Percentiles rank a stretch among this genome's conserved stretches.
These are phyloP conservation scores for Clonostachys rhizophaga DNA, from an alignment of 2,329 filamentous ascomycete species.

Conservation along the genomic window DNA sequence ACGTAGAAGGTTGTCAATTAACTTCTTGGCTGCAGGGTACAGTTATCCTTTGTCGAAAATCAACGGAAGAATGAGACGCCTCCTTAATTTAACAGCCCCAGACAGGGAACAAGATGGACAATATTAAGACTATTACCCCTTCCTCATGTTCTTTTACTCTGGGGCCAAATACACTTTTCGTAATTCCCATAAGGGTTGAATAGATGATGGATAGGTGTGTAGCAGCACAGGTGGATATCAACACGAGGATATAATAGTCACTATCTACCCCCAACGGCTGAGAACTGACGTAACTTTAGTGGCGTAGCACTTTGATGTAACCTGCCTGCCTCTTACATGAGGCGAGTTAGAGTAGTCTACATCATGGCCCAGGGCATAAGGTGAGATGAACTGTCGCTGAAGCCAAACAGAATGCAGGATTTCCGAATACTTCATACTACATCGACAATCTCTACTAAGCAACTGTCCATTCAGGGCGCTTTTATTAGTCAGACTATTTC, in stretches of 20 bases:
- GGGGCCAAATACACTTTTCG: background rate
- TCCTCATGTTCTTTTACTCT: background rate
- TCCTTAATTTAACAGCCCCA: conserved; percentile 18
- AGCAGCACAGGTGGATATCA: background rate
- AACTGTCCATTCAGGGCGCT: too few relatives aligned
- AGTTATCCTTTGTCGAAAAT: conserved; percentile 24
- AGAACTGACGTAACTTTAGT: background rate
- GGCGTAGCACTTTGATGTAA: background rate
- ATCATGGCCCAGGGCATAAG: too few relatives aligned
- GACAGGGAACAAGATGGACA: background rate
- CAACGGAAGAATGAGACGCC: conserved; percentile 17
- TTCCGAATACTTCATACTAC: too few relatives aligned
- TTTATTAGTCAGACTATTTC: too few relatives aligned
- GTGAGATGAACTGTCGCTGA: too few relatives aligned
- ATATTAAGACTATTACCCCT: background rate
- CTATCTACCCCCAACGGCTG: background rate
- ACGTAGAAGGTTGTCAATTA: too few relatives aligned
- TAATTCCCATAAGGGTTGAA: background rate
- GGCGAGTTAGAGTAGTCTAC: too few relatives aligned
- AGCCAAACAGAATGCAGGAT: too few relatives aligned
- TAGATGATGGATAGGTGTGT: background rate
- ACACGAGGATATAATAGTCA: background rate
- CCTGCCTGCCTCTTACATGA: background rate
- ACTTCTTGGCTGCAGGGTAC: conserved; percentile 17
- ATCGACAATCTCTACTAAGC: too few relatives aligned